phyloP scores from a whole-genome alignment of 2,329 filamentous ascomycete genomes.

The Lecanosticta acicola region DNA sequence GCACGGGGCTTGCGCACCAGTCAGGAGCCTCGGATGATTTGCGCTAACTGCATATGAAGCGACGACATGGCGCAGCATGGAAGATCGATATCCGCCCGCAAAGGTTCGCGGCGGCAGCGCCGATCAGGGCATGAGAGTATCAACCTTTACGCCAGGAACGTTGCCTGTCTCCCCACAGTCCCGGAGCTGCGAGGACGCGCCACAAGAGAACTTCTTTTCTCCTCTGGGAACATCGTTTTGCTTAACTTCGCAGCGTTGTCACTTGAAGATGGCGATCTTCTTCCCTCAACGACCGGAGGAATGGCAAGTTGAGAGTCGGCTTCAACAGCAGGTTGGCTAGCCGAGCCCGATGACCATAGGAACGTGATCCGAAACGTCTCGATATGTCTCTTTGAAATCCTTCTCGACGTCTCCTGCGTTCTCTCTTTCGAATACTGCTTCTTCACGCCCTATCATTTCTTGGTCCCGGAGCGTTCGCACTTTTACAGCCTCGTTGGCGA shows the following conservation, averaged over 20 bases:
- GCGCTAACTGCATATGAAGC: background rate
- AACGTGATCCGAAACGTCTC: background rate
- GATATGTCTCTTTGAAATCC: background rate
- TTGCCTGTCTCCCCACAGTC: background rate
- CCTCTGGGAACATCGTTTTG: background rate
- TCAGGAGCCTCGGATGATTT: background rate
- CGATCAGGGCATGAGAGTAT: background rate
- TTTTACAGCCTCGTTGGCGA: background rate
- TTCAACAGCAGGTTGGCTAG: background rate
- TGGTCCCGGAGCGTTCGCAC: background rate
- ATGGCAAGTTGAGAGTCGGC: background rate
- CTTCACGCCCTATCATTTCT: background rate
- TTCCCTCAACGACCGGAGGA: background rate
- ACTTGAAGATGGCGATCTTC: background rate
- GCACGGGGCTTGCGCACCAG: background rate
- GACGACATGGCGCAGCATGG: too few relatives aligned
- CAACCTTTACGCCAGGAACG: background rate
- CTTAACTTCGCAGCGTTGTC: background rate
- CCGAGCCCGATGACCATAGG: background rate
- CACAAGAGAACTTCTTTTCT: background rate
- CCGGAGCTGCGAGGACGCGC: background rate
- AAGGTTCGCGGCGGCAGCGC: background rate
- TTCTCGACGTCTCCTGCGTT: too few relatives aligned
- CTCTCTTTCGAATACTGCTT: too few relatives aligned
- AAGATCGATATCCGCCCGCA: background rate